Evolutionary conservation across 2,329 filamentous ascomycete species (phyloP).

Genomic region (Nemania abortiva): DNA sequence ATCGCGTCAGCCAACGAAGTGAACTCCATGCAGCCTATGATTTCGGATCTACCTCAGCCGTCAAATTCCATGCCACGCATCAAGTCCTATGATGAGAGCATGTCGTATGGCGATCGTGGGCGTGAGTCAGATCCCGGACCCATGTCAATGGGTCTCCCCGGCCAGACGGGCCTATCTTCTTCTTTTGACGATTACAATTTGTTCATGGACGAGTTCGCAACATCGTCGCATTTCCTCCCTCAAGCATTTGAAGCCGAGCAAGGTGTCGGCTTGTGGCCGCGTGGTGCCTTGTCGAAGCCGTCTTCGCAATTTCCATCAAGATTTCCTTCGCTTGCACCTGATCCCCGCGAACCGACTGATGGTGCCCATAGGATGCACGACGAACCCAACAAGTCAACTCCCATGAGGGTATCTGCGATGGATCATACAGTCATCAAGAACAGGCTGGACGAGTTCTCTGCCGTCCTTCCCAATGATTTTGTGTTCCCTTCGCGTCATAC

Average conservation of each 20-base stretch:
- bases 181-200: constrained; percentile 69
- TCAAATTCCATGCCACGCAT: constrained; percentile 58
- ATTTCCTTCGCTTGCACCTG: constrained; percentile 66
- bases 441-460: constrained; percentile 71
- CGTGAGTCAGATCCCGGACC: constrained; percentile 59
- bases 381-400: constrained; percentile 55
- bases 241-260: constrained; percentile 67
- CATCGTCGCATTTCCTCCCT: constrained; percentile 67
- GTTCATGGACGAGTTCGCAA: constrained; percentile 68
- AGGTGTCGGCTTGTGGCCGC: constrained; percentile 64
- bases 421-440: constrained; percentile 69
- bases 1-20: constrained; percentile 67
- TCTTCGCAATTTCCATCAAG: constrained; percentile 66
- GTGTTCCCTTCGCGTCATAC: constrained; percentile 77
- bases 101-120: constrained; percentile 62
- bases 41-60: constrained; percentile 59
- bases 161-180: constrained; percentile 54
- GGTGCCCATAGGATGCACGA: constrained; percentile 56
- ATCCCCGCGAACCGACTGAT: constrained; percentile 61
- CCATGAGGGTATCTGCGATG: constrained; percentile 63
- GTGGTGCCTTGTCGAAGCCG: constrained; percentile 60
- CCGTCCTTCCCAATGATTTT: constrained; percentile 71
- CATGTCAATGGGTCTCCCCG: constrained; percentile 57
- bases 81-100: constrained; percentile 63
- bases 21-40: constrained; percentile 64